Evolutionary conservation across 305 asterid genomes (phyloP).

Genomic region (Caryopteris hybrid): DNA sequence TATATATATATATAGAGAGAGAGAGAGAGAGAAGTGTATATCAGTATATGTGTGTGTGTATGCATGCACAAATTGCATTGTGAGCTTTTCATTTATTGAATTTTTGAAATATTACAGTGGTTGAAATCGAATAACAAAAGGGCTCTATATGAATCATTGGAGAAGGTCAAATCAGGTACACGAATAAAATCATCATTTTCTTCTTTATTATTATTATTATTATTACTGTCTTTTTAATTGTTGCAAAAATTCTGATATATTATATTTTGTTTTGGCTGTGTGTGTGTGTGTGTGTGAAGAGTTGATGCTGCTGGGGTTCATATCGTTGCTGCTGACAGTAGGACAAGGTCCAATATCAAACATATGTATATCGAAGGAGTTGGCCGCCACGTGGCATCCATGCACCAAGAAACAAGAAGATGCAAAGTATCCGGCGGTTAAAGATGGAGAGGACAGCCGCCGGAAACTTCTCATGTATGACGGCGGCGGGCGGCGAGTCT

Average conservation of each 20-base stretch:
- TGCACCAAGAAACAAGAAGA: constrained; percentile 45
- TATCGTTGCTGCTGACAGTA: constrained; percentile 68
- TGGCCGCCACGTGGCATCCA: constrained; percentile 76
- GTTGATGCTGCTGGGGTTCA: constrained; percentile 83
- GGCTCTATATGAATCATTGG: constrained; percentile 66
- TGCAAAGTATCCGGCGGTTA: background rate
- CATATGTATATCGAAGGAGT: constrained; percentile 50
- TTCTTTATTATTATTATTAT: background rate
- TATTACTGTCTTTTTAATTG: too few species aligned
- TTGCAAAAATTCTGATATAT: too few species aligned
- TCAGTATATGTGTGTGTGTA: background rate
- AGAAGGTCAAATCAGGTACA: constrained; percentile 76
- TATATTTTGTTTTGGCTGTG: too few species aligned
- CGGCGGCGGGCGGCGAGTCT: constrained; percentile 33
- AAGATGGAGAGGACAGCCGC: constrained; percentile 21
- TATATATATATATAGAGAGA: background rate
- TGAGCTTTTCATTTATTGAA: background rate
- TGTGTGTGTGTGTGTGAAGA: constrained; percentile 37
- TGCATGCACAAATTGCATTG: background rate
- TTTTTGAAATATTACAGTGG: constrained; percentile 43
- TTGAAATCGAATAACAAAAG: constrained; percentile 50
- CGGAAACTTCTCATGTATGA: constrained; percentile 40
- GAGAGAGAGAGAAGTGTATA: background rate
- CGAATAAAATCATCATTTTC: background rate
- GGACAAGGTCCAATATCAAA: constrained; percentile 56